These are phyloP conservation scores for Tetracladium setigerum DNA, from an alignment of 495 filamentous ascomycete genomes.

Conservation along the genomic window DNA sequence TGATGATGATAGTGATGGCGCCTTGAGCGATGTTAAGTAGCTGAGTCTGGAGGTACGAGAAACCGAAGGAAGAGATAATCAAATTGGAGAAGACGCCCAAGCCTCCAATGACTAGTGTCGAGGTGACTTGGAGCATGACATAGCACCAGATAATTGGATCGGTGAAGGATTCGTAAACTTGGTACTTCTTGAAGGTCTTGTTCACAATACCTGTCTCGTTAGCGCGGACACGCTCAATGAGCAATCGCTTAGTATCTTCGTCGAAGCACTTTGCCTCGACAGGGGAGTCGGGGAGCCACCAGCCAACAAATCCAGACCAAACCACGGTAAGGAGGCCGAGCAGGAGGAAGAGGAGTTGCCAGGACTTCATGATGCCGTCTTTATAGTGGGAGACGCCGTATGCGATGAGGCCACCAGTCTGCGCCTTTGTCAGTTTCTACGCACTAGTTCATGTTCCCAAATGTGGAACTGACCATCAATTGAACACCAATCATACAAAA, in stretches of 20 bases:
- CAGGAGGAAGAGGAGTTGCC: slow-evolving; percentile 47
- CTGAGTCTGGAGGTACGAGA: slow-evolving; percentile 48
- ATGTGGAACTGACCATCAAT: background rate
- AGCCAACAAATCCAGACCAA: slow-evolving; percentile 47
- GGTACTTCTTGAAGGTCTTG: slow-evolving; percentile 21
- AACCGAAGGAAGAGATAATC: slow-evolving; percentile 47
- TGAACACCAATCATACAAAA: slow-evolving; percentile 43
- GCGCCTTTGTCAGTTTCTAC: slow-evolving; percentile 39
- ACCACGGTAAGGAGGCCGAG: slow-evolving; percentile 52
- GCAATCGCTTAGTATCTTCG: slow-evolving; percentile 46
- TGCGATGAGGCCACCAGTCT: slow-evolving; percentile 22
- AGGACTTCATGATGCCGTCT: slow-evolving; percentile 34
- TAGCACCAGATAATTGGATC: slow-evolving; percentile 50
- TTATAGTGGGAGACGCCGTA: slow-evolving; percentile 19
- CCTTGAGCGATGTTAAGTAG: slow-evolving; percentile 60
- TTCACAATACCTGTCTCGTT: slow-evolving; percentile 37
- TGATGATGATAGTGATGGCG: slow-evolving; percentile 53
- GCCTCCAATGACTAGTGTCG: slow-evolving; percentile 27
- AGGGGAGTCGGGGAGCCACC: slow-evolving; percentile 60
- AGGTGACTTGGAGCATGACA: slow-evolving; percentile 7
- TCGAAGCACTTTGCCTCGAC: slow-evolving; percentile 60
- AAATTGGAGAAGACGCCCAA: slow-evolving; percentile 66
- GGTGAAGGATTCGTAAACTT: slow-evolving; percentile 43
- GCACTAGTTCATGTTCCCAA: background rate
- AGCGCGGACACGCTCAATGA: slow-evolving; percentile 15